A percentile compares a stretch with the other conserved stretches of the same genome.
Evolutionary conservation across 2,329 filamentous ascomycete genomes (phyloP).

Genomic region (Aspergillus niger): DNA sequence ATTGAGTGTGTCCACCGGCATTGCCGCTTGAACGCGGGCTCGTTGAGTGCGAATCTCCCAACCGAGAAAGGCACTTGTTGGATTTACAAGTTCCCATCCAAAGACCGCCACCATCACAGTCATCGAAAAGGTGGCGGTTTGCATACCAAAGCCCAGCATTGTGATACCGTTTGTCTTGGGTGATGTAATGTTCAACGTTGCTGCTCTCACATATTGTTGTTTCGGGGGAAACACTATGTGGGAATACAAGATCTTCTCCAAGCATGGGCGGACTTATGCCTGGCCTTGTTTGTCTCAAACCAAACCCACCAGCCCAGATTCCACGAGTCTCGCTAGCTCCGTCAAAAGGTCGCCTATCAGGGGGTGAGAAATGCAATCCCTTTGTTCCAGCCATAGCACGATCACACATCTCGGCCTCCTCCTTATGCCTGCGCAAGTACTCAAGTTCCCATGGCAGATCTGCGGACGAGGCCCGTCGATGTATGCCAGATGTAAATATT

Average conservation of each 20-base stretch:
- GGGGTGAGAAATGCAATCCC: slow-evolving; percentile 35
- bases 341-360: slow-evolving; percentile 20
- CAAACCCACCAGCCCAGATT: slow-evolving; percentile 25
- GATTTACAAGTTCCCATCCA: slow-evolving; percentile 46
- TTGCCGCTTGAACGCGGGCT: slow-evolving; percentile 26
- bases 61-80: slow-evolving; percentile 16
- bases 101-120: slow-evolving; percentile 39
- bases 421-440: slow-evolving; percentile 77
- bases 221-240: slow-evolving; percentile 79
- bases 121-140: slow-evolving; percentile 57
- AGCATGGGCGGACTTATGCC: slow-evolving; percentile 79
- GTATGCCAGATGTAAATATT: slow-evolving; percentile 13
- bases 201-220: slow-evolving; percentile 81
- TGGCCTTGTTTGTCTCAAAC: slow-evolving; percentile 59
- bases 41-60: slow-evolving; percentile 17
- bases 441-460: slow-evolving; percentile 71
- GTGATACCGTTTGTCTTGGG: slow-evolving; percentile 52
- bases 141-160: slow-evolving; percentile 73
- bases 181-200: slow-evolving; percentile 59
- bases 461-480: slow-evolving; percentile 46
- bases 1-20: neutral
- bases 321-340: slow-evolving; percentile 12
- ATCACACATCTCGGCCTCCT: slow-evolving; percentile 57
- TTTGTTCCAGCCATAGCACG: slow-evolving; percentile 36
- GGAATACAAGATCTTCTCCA: slow-evolving; percentile 76